These are phyloP conservation scores for Pholiota adiposa DNA, from an alignment of 1,284 basidiomycete species.

Conservation along the genomic window DNA sequence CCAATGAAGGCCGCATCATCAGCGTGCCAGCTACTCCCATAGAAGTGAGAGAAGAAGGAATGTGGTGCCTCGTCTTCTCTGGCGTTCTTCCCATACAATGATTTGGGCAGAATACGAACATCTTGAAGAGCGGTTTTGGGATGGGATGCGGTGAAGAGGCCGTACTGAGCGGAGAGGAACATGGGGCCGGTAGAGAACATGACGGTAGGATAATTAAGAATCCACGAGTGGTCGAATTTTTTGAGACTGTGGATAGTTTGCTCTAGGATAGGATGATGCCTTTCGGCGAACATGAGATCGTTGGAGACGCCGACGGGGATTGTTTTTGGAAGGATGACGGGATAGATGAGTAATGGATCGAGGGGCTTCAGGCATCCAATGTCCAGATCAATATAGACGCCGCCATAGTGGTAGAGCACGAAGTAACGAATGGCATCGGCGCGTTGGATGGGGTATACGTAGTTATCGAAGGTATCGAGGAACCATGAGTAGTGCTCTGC, in stretches of 20 bases:
- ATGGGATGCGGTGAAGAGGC: conserved; percentile 79
- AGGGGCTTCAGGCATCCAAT: conserved; percentile 92
- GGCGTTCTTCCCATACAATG: conserved; percentile 96
- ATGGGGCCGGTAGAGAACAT: conserved; percentile 99
- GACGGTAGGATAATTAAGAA: conserved; percentile 97
- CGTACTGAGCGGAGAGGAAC: conserved; percentile 90
- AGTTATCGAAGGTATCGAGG: conserved; percentile 90
- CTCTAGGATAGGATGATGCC: conserved; percentile 87
- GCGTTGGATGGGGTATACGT: conserved; percentile 94
- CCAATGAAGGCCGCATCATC: conserved; percentile 94
- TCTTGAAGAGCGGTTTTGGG: conserved; percentile 69
- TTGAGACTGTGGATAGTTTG: conserved; percentile 92
- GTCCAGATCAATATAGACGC: conserved; percentile 96
- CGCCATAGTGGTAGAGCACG: conserved; percentile 93
- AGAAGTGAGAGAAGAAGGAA: conserved; percentile 95
- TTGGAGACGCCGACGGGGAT: conserved; percentile 98
- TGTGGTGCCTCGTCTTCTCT: conserved; percentile 83
- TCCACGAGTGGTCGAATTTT: conserved; percentile 92
- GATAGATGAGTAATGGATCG: conserved; percentile 87
- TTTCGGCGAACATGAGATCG: conserved; percentile 93
- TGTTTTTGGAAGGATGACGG: conserved; percentile 92
- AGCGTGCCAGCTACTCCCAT: conserved; percentile 96
- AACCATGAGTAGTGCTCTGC: conserved; percentile 90
- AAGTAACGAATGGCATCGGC: conserved; percentile 99
- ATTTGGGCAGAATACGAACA: conserved; percentile 90